Percentiles rank a stretch among this genome's conserved stretches.
These are phyloP conservation scores for Phaffia australis DNA, from an alignment of 768 basidiomycete genomes.

Conservation along the genomic window DNA sequence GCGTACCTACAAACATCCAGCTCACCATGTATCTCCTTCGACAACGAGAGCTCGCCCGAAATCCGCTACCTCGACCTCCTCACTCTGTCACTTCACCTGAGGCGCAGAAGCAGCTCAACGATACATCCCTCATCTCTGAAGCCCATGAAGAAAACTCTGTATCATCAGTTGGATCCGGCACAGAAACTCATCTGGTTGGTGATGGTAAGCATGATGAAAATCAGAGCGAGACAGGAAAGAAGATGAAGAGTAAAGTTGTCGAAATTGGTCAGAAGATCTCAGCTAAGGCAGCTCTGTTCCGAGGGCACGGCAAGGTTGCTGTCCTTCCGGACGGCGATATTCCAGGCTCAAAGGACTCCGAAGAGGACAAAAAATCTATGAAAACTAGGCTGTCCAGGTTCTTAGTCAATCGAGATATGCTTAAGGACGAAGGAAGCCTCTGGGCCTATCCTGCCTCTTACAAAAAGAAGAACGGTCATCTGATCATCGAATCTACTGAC, in stretches of 20 bases:
- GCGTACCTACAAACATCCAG: slow-evolving; percentile 41
- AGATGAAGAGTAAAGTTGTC: slow-evolving; percentile 32
- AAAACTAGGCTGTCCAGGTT: not conserved
- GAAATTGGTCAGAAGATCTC: slow-evolving; percentile 35
- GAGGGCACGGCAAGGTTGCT: slow-evolving; percentile 38
- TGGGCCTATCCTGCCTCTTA: slow-evolving; percentile 38
- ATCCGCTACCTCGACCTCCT: slow-evolving; percentile 36
- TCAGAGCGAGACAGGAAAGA: slow-evolving; percentile 30
- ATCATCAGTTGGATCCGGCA: slow-evolving; percentile 30
- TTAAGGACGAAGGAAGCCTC: slow-evolving; percentile 36
- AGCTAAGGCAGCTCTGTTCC: slow-evolving; percentile 39
- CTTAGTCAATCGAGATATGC: slow-evolving; percentile 33
- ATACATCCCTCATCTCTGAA: slow-evolving; percentile 30
- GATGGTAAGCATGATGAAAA: slow-evolving; percentile 32
- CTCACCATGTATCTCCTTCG: slow-evolving; percentile 39
- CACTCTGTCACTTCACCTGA: slow-evolving; percentile 2
- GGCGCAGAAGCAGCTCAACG: slow-evolving; percentile 37
- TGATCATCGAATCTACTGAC: slow-evolving; percentile 34
- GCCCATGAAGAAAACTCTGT: slow-evolving; percentile 33
- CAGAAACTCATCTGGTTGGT: slow-evolving; percentile 36
- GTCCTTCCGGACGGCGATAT: slow-evolving; percentile 32
- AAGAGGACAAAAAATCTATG: slow-evolving; percentile 7
- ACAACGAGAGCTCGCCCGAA: slow-evolving; percentile 34
- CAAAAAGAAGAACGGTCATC: slow-evolving; percentile 36
- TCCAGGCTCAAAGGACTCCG: not conserved